phyloP scores from a whole-genome alignment of 495 filamentous ascomycete species.

The Glarea lozoyensis region DNA sequence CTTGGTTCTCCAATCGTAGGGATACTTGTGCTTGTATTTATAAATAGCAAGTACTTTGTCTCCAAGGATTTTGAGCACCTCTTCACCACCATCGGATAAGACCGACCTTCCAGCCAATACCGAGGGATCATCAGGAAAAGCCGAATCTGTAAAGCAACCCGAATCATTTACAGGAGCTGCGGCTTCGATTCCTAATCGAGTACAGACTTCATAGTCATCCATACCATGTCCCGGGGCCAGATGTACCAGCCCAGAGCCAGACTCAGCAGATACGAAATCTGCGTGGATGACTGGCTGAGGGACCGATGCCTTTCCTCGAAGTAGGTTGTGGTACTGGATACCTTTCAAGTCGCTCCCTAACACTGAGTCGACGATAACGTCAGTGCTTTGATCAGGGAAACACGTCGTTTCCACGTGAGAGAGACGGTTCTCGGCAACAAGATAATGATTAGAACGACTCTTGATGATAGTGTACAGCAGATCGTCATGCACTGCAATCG shows the following conservation, averaged over 20 bases:
- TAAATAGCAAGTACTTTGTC: conserved; percentile 56
- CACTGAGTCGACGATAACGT: conserved; percentile 48
- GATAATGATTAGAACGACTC: conserved; percentile 45
- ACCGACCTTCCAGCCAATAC: conserved; percentile 54
- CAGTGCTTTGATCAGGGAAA: conserved; percentile 18
- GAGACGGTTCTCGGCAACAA: conserved; percentile 60
- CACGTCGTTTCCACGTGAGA: conserved; percentile 37
- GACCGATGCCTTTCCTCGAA: conserved; percentile 41
- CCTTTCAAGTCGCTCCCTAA: conserved; percentile 56
- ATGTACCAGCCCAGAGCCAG: conserved; percentile 89
- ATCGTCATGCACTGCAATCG: conserved; percentile 67
- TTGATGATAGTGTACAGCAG: conserved; percentile 65
- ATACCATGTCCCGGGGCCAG: conserved; percentile 91
- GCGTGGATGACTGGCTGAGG: conserved; percentile 67
- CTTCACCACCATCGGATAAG: conserved; percentile 51
- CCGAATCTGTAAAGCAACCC: conserved; percentile 69
- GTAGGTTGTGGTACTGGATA: conserved; percentile 55
- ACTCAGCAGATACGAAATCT: conserved; percentile 76
- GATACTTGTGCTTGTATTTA: conserved; percentile 80
- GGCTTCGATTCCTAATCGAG: conserved; percentile 50
- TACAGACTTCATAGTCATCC: conserved; percentile 88
- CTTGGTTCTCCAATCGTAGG: conserved; percentile 96
- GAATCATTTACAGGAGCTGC: conserved; percentile 75
- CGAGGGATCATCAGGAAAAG: conserved; percentile 56
- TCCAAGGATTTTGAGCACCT: conserved; percentile 57